phyloP scores from a whole-genome alignment of 805 yeast species.

The Yarrowia phangngaensis region DNA sequence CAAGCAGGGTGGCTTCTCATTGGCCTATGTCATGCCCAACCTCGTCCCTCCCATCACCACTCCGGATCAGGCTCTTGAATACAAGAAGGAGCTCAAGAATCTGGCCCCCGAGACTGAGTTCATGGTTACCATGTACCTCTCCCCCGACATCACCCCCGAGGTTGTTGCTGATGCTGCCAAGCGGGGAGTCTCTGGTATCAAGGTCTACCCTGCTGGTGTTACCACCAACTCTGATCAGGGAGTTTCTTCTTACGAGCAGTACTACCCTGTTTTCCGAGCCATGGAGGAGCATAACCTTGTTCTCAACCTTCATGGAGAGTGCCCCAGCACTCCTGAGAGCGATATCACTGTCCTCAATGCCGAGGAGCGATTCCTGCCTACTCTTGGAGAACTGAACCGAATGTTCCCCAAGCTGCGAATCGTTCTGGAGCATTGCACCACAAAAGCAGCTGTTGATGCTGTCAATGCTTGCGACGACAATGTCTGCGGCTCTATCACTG shows the following conservation, averaged over 20 bases:
- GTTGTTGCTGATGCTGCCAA: constrained; percentile 74
- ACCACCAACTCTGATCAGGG: constrained; percentile 94
- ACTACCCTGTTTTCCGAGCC: constrained; percentile 85
- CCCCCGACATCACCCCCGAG: constrained; percentile 78
- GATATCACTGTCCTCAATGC: constrained; percentile 89
- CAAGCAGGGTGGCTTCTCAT: constrained; percentile 82
- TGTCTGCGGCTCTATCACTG: constrained; percentile 95
- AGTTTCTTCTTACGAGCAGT: constrained; percentile 82
- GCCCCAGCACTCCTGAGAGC: constrained; percentile 51
- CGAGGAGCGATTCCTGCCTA: constrained; percentile 88
- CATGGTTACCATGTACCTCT: constrained; percentile 83
- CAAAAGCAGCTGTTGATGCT: constrained; percentile 79
- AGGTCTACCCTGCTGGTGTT: constrained; percentile 98
- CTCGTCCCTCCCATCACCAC: constrained; percentile 87
- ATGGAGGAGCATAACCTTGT: constrained; percentile 77
- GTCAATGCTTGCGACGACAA: constrained; percentile 62
- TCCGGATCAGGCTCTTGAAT: constrained; percentile 63
- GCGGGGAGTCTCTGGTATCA: constrained; percentile 74
- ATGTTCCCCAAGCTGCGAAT: constrained; percentile 86
- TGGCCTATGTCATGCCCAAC: constrained; percentile 96
- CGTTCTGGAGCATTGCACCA: constrained; percentile 91
- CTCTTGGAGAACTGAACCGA: constrained; percentile 66
- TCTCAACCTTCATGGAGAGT: constrained; percentile 92
- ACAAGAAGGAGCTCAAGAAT: constrained; percentile 58
- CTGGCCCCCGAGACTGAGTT: constrained; percentile 81